Evolutionary conservation across 1,284 basidiomycete species (phyloP).

Genomic region (Fomitiporia mediterranea): DNA sequence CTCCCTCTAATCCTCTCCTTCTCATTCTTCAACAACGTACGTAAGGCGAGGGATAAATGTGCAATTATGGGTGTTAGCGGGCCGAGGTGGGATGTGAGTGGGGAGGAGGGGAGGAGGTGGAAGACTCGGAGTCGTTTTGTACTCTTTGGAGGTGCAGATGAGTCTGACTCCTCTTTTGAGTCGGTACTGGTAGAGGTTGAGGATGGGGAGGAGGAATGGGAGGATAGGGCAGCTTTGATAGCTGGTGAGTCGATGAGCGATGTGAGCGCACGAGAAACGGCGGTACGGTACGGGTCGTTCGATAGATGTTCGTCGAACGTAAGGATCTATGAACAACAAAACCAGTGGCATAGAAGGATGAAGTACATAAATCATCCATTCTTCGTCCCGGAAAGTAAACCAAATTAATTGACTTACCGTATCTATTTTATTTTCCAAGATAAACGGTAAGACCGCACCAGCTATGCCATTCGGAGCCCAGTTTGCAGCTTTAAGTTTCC

Average conservation of each 20-base stretch:
- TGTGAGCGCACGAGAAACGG: conserved; percentile 9
- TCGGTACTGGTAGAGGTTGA: background rate
- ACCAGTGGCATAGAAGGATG: background rate
- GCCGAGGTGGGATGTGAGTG: background rate
- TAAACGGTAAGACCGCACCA: conserved; percentile 8
- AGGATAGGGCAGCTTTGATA: conserved; percentile 7
- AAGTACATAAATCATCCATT: too few species aligned
- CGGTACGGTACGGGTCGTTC: conserved; percentile 7
- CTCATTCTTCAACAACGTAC: too few species aligned
- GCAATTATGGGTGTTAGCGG: conserved; percentile 12
- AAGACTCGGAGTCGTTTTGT: conserved; percentile 9
- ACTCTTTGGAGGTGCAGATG: too few species aligned
- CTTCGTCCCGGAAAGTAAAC: too few species aligned
- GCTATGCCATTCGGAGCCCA: conserved; percentile 13
- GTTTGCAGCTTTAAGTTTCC: background rate
- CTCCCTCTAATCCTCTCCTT: too few species aligned
- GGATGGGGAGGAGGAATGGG: background rate
- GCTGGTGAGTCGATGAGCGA: conserved; percentile 9
- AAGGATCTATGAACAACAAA: conserved; percentile 7
- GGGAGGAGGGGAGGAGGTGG: conserved; percentile 3
- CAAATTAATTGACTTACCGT: conserved; percentile 16
- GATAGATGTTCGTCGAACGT: conserved; percentile 19
- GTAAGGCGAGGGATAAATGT: conserved; percentile 11
- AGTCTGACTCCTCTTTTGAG: background rate
- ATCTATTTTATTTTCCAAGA: conserved; percentile 17